Conservation (phyloP, 2,329 filamentous ascomycete species). For the Epichloe amarillans region DNA sequence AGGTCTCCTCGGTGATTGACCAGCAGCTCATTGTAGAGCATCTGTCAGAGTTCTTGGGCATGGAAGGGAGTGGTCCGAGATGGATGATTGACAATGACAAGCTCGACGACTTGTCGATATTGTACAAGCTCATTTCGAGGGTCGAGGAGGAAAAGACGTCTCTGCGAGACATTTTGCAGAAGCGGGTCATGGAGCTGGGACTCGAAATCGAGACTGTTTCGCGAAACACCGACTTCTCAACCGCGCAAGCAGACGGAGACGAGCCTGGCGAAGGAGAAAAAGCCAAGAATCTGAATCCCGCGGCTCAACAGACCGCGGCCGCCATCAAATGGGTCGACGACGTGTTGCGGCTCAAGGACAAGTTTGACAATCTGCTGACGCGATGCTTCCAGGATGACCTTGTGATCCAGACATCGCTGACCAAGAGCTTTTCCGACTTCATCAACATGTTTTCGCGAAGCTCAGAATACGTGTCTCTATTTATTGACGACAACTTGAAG, state of each 20-base stretch:
- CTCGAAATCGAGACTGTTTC: constrained; percentile 64
- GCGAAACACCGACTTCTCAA: constrained; percentile 40
- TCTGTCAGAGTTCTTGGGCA: constrained; percentile 66
- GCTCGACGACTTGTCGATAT: constrained; percentile 59
- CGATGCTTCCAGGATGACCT: constrained; percentile 64
- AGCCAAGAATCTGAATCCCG: constrained; percentile 24
- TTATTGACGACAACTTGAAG: constrained; percentile 93
- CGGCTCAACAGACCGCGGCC: constrained; percentile 70
- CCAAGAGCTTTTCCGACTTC: constrained; percentile 79
- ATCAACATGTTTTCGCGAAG: constrained; percentile 81
- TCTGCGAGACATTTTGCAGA: constrained; percentile 57
- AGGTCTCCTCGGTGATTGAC: constrained; percentile 67
- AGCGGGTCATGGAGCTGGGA: constrained; percentile 67
- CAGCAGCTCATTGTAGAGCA: constrained; percentile 65
- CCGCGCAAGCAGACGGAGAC: constrained; percentile 28
- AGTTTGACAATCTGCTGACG: constrained; percentile 71
- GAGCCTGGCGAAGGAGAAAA: constrained; percentile 32
- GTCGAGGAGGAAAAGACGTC: constrained; percentile 63
- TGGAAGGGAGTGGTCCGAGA: constrained; percentile 72
- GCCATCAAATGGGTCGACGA: constrained; percentile 95
- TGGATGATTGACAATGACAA: constrained; percentile 90
- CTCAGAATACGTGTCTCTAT: constrained; percentile 87
- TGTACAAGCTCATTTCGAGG: constrained; percentile 67
- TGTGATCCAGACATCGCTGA: constrained; percentile 66
- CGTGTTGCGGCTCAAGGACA: constrained; percentile 71